phyloP scores from a whole-genome alignment of 2,329 filamentous ascomycete species.

The Fusarium liriodendri region DNA sequence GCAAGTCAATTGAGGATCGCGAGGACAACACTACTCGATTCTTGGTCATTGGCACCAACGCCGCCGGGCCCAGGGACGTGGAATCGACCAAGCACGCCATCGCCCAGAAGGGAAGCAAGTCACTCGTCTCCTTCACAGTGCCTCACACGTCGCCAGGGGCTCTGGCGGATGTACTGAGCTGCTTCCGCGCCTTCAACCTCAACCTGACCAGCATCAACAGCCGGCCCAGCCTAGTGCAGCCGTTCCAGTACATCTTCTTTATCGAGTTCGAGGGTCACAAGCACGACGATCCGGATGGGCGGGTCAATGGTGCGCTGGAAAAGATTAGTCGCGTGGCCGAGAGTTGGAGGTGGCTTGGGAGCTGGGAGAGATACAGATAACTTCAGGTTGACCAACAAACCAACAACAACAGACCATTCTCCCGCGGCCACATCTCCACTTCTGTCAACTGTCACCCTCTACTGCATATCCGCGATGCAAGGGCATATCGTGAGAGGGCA shows the following conservation, averaged over 20 bases:
- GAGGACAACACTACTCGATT: constrained; percentile 84
- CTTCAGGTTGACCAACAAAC: constrained; percentile 2
- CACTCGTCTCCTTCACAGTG: constrained; percentile 85
- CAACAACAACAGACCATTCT: constrained; percentile 29
- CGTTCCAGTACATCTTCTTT: constrained; percentile 96
- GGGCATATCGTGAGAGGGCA: constrained; percentile 16
- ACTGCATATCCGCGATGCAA: constrained; percentile 19
- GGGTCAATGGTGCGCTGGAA: constrained; percentile 70
- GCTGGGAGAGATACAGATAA: constrained; percentile 64
- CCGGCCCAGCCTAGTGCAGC: constrained; percentile 76
- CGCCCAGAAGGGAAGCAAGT: constrained; percentile 64
- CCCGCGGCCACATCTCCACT: constrained; percentile 4
- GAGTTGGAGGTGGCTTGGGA: constrained; percentile 76
- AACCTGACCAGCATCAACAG: constrained; percentile 94
- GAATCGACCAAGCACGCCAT: constrained; percentile 42
- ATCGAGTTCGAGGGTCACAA: constrained; percentile 83
- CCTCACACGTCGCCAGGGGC: constrained; percentile 83
- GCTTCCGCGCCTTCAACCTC: constrained; percentile 78
- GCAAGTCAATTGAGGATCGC: constrained; percentile 76
- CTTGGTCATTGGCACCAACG: constrained; percentile 68
- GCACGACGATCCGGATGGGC: constrained; percentile 61
- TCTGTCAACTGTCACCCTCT: constrained; percentile 9
- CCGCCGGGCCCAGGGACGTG: constrained; percentile 41
- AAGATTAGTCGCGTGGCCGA: constrained; percentile 69
- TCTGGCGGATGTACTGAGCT: constrained; percentile 81